Conservation (phyloP, 495 filamentous ascomycete genomes). For the Bacidia gigantensis region DNA sequence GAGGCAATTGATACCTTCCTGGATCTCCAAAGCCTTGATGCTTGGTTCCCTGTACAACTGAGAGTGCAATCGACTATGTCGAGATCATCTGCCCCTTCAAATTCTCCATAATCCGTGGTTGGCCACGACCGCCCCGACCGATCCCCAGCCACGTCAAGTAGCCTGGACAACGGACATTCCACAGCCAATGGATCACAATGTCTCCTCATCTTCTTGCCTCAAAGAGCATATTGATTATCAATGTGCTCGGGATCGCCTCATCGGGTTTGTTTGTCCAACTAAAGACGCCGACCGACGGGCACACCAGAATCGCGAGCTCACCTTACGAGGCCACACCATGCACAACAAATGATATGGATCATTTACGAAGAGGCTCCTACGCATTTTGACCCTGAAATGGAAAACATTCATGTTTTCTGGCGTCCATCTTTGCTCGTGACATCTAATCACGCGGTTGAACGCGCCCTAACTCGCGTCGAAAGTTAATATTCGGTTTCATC, state of each 20-base stretch:
- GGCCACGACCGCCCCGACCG: not conserved
- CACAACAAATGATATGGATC: too few species aligned
- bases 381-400: too few species aligned
- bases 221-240: too few species aligned
- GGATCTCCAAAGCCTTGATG: not conserved
- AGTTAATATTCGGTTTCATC: not conserved
- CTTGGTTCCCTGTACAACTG: not conserved
- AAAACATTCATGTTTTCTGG: too few species aligned
- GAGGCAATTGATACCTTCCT: not conserved
- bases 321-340: too few species aligned
- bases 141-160: not conserved
- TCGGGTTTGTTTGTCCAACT: too few species aligned
- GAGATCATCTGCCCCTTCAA: not conserved
- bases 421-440: not conserved
- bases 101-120: not conserved
- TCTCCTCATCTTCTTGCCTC: not conserved
- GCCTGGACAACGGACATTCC: not conserved
- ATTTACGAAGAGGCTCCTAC: too few species aligned
- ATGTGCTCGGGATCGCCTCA: too few species aligned
- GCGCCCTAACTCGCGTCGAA: not conserved
- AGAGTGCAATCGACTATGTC: not conserved
- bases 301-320: too few species aligned
- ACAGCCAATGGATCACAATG: not conserved
- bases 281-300: too few species aligned
- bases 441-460: not conserved